Conservation (phyloP, 2,329 filamentous ascomycete species). For the Sclerotinia borealis region DNA sequence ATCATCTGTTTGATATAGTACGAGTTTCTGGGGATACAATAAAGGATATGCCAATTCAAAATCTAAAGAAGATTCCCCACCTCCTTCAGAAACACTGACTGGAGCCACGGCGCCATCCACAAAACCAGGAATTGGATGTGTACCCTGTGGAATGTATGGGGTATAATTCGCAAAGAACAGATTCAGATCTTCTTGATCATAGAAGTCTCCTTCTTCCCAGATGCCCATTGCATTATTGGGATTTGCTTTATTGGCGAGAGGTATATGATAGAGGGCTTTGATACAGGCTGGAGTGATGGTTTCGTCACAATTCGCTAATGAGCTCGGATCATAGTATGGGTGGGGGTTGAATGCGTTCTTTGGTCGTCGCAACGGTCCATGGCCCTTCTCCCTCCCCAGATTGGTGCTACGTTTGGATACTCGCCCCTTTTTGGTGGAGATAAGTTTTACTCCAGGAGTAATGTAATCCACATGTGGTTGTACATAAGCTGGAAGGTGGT, state of each 20-base stretch:
- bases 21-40: slow-evolving; percentile 42
- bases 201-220: slow-evolving; percentile 44
- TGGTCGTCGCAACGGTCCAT: neutral
- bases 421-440: slow-evolving; percentile 37
- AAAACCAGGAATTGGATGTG: slow-evolving; percentile 27
- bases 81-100: slow-evolving; percentile 11
- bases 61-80: slow-evolving; percentile 32
- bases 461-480: slow-evolving; percentile 36
- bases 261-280: slow-evolving; percentile 45
- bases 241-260: slow-evolving; percentile 33
- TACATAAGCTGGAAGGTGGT: slow-evolving; percentile 38
- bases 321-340: slow-evolving; percentile 4
- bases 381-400: neutral
- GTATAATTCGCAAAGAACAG: slow-evolving; percentile 42
- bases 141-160: slow-evolving; percentile 30
- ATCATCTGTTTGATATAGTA: slow-evolving; percentile 39
- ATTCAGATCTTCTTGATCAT: slow-evolving; percentile 33
- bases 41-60: slow-evolving; percentile 42
- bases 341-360: neutral
- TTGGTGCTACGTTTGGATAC: neutral
- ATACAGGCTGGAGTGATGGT: slow-evolving; percentile 53
- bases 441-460: slow-evolving; percentile 30
- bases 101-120: slow-evolving; percentile 32
- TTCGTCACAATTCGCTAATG: slow-evolving; percentile 39
- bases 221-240: slow-evolving; percentile 46